Base-by-base conservation (phyloP, 805 yeast genomes). In the Starmerella floris region DNA sequence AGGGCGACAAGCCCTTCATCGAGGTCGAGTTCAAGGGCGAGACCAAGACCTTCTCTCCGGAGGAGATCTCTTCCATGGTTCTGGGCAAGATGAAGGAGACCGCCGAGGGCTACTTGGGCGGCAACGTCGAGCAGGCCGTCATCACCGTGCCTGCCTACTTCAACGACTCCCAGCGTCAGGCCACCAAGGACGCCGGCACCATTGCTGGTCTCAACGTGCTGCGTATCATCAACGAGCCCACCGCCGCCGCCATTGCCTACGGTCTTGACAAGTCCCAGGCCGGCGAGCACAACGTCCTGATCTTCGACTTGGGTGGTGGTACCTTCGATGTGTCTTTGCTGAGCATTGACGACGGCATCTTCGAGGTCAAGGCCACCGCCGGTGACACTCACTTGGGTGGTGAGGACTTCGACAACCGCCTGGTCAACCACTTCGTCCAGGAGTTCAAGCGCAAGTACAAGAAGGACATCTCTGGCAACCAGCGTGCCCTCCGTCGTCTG, bases 211-310 rank as follows among this genome's bases (percentile, higher is more conserved):
- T 85, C 64, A 85, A 85, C 66, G 95, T 85, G 49, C 73, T 83
- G 65, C 79, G 96, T 71, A 85, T 85, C 64, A 85, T 87, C 60
- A 85, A 85, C 69, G 96, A 85, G 72, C 95, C 96, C 57, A 84
- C 96, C 56, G 96, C 96, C 52, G 96, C 96, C 61, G 96, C 96
- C 58, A 84, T 87, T 72, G 96, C 97, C 64, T 87, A 87, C 77
- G 97, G 97, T 76, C 76, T 87, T 58, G 69, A 65, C 59, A 65
- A 64, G 63, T 62, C 63, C 64, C 72, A 79, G 53, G 78, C 75
- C 50, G 74, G 73, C 53, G 95, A 85, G 71, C 79, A 79, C 67
- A 83, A 84, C 67, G 88, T 85, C 51, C 72, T 85, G 62, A 83
- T 85, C 64, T 85, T 84, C 73, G 95, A 85, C 69, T 77, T 85